Evolutionary conservation across 2,329 filamentous ascomycete genomes (phyloP), one percentile per base, ranked within the genome.

Genomic region (Ustulina deusta): DNA sequence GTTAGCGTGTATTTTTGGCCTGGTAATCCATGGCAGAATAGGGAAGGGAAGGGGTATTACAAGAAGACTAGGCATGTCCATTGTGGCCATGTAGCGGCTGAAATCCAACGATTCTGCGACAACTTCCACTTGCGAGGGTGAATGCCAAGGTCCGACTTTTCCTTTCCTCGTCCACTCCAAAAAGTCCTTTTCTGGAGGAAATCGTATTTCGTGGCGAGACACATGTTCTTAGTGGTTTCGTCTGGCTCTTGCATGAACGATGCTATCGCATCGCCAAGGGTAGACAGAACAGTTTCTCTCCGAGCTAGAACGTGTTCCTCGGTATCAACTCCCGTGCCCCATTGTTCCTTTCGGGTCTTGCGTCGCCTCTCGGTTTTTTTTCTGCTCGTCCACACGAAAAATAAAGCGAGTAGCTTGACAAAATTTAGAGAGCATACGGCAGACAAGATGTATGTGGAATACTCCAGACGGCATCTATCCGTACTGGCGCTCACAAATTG

Each of bases 221-320:
- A 75, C 71, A 77, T 75, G 9, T 69, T 65, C 4, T 55, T 27
- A 2, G 75, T 78, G 2, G 65, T 73, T 2, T 27, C n/a, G 36
- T 77, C 76, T 1, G 73, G 74, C 0, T 44, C 48, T 3, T 66
- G 65, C 66, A 77, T 71, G 55, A 77, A 78, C 0, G 74, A 77
- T 2, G 65, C 63, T 9, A 77, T 73, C 15, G 75, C 74, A 63
- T 78, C 74, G 22, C 76, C 73, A 17, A 78, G 68, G 0, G 76
- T 79, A 40, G 71, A 74, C 1, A 76, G 25, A 2, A 67, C 29
- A 3, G 25, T 17, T 6, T 68, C 59, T 48, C 42, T 63, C 0
- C 36, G 40, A 29, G 20, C 48, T 2, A 58, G 52, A 9, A 52
- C 29, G 6, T 46, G 25, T 29, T 69, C 52, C 17, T 69, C 36